Evolutionary conservation across 179 eudicot genomes (phyloP), one percentile per base, ranked within the genome.

Genomic region (Corrigiola litoralis): DNA sequence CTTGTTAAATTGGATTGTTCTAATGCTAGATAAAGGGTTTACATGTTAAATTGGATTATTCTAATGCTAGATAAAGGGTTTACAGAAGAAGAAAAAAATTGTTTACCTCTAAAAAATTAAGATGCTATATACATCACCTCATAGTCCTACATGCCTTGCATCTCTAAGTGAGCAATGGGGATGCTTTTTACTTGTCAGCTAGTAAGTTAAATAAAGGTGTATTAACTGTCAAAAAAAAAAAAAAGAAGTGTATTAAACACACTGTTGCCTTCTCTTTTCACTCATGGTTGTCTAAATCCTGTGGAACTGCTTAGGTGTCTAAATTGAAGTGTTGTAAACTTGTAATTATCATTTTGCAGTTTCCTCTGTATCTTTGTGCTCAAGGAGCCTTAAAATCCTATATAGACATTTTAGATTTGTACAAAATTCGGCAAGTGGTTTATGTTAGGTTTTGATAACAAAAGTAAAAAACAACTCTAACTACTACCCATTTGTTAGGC

Each of bases 1-100:
- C 56, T 57, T 52, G 21, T 33, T 44, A 29, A 25, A 27, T 44
- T 28, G 36, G 38, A 27, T 44, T 14, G 27, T 46, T 36, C 25
- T 6, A 47, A 41, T 40, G 51, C 38, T 62, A 25, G 4, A 38
- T 57, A 50, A 46, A 37, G 25, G 50, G n/a, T n/a, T 58, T 60
- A 63, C 56, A 52, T 52, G 21, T 33, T 44, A 29, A 25, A 27
- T 44, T 28, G 36, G 38, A 27, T 44, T 14, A 37, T 46, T 36
- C 25, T 6, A 47, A 41, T 40, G 51, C 38, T 62, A 25, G 4
- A 38, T 57, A 50, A 46, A 37, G 25, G 50, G n/a, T n/a, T 58
- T 60, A 63, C 56, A 52, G n/a, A n/a, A n/a, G n/a, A n/a, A n/a
- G n/a, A n/a, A n/a, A n/a, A n/a, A n/a, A n/a, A n/a, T n/a, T n/a